These are phyloP conservation scores for Fusarium graminum DNA, from an alignment of 2,329 filamentous ascomycete species.

Conservation along the genomic window DNA sequence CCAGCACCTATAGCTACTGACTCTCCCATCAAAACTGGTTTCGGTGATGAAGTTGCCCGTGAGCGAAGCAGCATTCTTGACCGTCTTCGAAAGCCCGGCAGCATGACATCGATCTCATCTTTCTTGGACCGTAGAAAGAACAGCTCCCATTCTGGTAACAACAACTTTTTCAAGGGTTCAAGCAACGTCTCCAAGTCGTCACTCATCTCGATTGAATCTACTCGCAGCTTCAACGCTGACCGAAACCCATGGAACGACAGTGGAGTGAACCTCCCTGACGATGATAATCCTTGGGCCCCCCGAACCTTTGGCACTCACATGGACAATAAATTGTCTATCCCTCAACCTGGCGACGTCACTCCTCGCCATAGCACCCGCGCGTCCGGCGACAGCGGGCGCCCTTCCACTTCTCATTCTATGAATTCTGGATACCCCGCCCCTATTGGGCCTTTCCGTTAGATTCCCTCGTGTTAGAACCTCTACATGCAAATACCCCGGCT, in stretches of 20 bases:
- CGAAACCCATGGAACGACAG: slow-evolving; percentile 99
- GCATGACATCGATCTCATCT: slow-evolving; percentile 94
- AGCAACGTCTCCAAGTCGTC: slow-evolving; percentile 94
- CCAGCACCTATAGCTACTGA: slow-evolving; percentile 84
- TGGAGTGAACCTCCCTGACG: slow-evolving; percentile 92
- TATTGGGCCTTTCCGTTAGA: slow-evolving; percentile 91
- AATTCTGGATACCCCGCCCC: slow-evolving; percentile 96
- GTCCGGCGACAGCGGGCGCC: slow-evolving; percentile 91
- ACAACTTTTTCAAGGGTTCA: slow-evolving; percentile 92
- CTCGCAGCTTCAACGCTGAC: slow-evolving; percentile 88
- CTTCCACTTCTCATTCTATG: slow-evolving; percentile 94
- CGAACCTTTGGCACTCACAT: slow-evolving; percentile 75
- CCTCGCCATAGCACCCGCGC: slow-evolving; percentile 86
- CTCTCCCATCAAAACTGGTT: slow-evolving; percentile 87
- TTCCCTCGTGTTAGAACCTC: slow-evolving; percentile 60
- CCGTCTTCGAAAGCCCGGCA: slow-evolving; percentile 92
- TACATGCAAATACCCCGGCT: slow-evolving; percentile 71
- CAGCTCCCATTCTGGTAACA: slow-evolving; percentile 83
- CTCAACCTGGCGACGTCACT: slow-evolving; percentile 83
- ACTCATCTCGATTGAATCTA: slow-evolving; percentile 94
- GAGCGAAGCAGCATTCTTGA: slow-evolving; percentile 90
- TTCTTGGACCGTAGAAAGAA: slow-evolving; percentile 97
- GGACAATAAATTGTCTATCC: slow-evolving; percentile 72
- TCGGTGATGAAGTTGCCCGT: slow-evolving; percentile 82
- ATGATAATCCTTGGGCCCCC: slow-evolving; percentile 77